Evolutionary conservation across 306 rosid genomes (phyloP), one percentile per base, ranked within the genome.

Genomic region (Rosa persica): DNA sequence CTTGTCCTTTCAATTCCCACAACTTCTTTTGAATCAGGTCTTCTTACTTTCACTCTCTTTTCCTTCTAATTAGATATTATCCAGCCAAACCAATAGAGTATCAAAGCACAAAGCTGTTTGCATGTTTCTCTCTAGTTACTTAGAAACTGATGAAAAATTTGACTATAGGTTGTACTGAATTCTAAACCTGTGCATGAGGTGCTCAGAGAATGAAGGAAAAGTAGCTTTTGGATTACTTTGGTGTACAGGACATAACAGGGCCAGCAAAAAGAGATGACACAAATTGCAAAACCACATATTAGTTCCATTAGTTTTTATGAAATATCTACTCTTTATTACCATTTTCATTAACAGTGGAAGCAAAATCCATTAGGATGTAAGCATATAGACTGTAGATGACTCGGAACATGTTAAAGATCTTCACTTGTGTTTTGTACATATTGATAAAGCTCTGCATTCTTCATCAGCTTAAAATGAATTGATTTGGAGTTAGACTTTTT

Each of bases 401-500:
- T 62, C 71, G 11, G 30, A 74, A 15, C 43, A 62, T 6, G 25
- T 34, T 17, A 30, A 9, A 58, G 16, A 38, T 47, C 51, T 71
- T 10, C 27, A 20, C 43, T 72, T 49, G 30, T 68, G 73, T 49
- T 49, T 34, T 48, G 60, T 71, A 25, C 42, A 48, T 16, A 48
- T 38, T 16, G 62, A 17, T 73, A 73, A 20, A 38, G 20, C 23
- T 25, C 23, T 20, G 58, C 39, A 39, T 61, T 20, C 69, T 62
- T n/a, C 48, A 61, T 75, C 20, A 75, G 60, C 55, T 20, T 60
- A 60, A 68, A 40, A 75, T 61, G 78, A 39, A 43, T 19, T 19
- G 47, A 44, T n/a, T 55, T 73, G 65, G n/a, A 76, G 36, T 27
- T 76, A n/a, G 30, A 76, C 39, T 76, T 64, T 42, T 48, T 66